Evolutionary conservation across 2,329 filamentous ascomycete genomes (phyloP), one percentile per base, ranked within the genome.

Genomic region (Escovopsis sp.): DNA sequence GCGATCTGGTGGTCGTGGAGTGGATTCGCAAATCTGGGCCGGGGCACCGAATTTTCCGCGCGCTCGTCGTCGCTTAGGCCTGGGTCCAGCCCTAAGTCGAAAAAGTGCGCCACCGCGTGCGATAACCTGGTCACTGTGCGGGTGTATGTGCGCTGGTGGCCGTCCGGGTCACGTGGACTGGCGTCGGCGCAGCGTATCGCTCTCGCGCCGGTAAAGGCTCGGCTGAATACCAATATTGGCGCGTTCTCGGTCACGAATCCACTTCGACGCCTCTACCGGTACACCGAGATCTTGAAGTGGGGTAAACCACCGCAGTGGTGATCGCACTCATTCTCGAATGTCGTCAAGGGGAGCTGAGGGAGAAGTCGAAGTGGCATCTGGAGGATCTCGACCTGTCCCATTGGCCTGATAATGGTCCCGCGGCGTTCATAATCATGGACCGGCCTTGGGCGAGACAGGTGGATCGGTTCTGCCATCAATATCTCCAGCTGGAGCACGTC

Each of bases 401-500:
- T 6, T 9, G 1, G 34, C 11, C 28, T 9, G 35, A 36, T 36
- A 9, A 36, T 36, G 34, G 19, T 15, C 12, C 35, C 6, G 15
- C 15, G 12, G 35, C 38, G 8, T 30, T 36, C 37, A 32, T 9
- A 26, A 26, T 4, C 44, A 45, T 47, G 46, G 43, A 40, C 9
- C 32, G 28, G 38, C 40, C 48, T 9, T 49, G 43, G 42, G 41
- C 39, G 39, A 45, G 40, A 26, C 48, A 56, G 18, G 57, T 68
- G 38, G 52, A 60, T 46, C 71, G 75, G 15, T 77, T 87, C 56
- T 79, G 75, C 50, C 72, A 73, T 47, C 87, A 94, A 57, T 93
- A 85, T 55, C 71, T 89, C 32, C 87, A 95, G 58, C 66, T 88
- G 3, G 77, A 88, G 38, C 64, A 67, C 1, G 58, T 68, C 7